Percentiles rank a stretch among this genome's conserved stretches.
Conservation (phyloP, 2,329 filamentous ascomycete genomes). For the Pseudocercospora ulei region DNA sequence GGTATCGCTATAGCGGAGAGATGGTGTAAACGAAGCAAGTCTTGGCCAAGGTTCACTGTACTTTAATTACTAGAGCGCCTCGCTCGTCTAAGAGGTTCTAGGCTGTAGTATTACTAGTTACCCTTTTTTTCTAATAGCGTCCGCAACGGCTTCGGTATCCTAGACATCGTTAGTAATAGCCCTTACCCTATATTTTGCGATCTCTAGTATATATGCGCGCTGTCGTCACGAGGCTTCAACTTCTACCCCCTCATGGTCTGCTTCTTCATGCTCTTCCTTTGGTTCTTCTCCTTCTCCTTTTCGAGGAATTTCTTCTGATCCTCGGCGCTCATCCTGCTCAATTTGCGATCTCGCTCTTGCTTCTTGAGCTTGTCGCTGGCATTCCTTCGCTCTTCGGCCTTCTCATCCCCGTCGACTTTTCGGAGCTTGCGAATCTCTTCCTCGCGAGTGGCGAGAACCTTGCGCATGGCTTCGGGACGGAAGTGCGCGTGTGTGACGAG, state of each 20-base stretch:
- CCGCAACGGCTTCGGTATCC: constrained; percentile 78
- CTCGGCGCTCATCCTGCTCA: constrained; percentile 58
- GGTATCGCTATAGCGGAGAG: no score
- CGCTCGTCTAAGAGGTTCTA: no score
- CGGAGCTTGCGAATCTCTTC: constrained; percentile 69
- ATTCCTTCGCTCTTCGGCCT: constrained; percentile 51
- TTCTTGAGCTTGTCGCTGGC: constrained; percentile 58
- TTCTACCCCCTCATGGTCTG: constrained; percentile 36
- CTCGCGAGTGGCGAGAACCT: constrained; percentile 70
- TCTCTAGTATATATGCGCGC: constrained; percentile 76
- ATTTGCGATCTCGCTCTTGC: constrained; percentile 62
- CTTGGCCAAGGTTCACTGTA: no score
- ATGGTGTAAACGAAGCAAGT: no score
- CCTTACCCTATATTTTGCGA: constrained; percentile 68
- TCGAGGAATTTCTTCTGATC: constrained; percentile 54
- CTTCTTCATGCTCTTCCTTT: constrained; percentile 52
- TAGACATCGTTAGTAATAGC: constrained; percentile 88
- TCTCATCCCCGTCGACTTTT: constrained; percentile 64
- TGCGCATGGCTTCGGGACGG: constrained; percentile 76
- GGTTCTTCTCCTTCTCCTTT: constrained; percentile 73
- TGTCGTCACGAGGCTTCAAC: not conserved
- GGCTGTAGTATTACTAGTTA: no score
- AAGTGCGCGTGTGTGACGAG: constrained; percentile 71
- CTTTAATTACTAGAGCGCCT: no score
- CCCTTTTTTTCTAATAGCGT: constrained; percentile 82